Evolutionary conservation across 768 basidiomycete species (phyloP).

Genomic region (Naganishia vaughanmartiniae): DNA sequence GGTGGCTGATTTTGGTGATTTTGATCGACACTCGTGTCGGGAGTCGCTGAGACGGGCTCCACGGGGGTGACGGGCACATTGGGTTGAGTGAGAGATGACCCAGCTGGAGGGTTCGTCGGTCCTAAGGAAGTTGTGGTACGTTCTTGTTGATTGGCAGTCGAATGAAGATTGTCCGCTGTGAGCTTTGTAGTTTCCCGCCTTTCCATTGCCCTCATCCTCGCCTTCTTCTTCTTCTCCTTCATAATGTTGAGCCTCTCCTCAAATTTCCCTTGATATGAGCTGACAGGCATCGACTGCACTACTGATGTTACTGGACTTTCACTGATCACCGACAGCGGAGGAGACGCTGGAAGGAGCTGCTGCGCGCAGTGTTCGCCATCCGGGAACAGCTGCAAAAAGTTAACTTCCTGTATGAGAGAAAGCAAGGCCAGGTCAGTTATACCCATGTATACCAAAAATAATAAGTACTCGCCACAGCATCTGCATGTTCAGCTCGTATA

Average conservation of each 20-base stretch:
- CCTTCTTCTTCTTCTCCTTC: background rate
- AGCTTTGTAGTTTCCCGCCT: background rate
- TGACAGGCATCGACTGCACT: background rate
- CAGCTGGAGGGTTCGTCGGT: too few relatives aligned
- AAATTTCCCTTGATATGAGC: background rate
- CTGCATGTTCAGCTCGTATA: background rate
- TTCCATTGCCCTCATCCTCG: background rate
- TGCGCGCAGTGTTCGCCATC: constrained; percentile 11
- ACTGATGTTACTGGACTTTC: background rate
- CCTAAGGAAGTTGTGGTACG: too few relatives aligned
- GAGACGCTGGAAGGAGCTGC: background rate
- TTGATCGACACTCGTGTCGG: background rate
- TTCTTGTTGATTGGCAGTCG: too few relatives aligned
- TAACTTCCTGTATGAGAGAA: background rate
- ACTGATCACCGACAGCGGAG: background rate
- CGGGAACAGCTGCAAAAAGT: constrained; percentile 11
- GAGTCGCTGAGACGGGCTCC: background rate
- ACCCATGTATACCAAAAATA: background rate
- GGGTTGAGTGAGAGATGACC: too few relatives aligned
- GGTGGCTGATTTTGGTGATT: background rate
- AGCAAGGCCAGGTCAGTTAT: background rate
- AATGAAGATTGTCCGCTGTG: too few relatives aligned
- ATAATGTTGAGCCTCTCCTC: background rate
- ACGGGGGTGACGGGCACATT: too few relatives aligned
- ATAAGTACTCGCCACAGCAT: background rate